These are phyloP conservation scores for Plasmodium relictum DNA, from an alignment of 169 alveolate species.

Conservation along the genomic window DNA sequence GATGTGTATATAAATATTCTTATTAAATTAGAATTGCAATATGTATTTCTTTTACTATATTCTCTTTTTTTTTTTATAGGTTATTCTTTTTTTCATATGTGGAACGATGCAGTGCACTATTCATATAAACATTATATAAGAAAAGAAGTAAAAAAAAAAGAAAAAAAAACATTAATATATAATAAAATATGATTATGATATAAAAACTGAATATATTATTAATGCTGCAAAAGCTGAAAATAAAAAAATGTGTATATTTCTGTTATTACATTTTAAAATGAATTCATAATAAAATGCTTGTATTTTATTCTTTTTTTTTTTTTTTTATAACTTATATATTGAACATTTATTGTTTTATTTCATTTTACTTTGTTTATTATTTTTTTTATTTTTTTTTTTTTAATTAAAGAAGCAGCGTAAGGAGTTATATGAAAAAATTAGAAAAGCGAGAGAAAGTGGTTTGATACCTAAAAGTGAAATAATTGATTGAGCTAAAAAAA, in stretches of 20 bases:
- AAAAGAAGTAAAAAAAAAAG: conserved; percentile 57
- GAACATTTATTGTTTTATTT: neutral
- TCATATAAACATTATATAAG: conserved; percentile 74
- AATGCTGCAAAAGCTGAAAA: neutral
- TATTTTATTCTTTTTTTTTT: neutral
- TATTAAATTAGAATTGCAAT: too few relatives aligned
- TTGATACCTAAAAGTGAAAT: conserved; percentile 62
- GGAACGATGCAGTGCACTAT: conserved; percentile 79
- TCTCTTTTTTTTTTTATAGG: conserved; percentile 28
- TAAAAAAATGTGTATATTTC: neutral
- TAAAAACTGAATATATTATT: neutral
- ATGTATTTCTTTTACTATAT: neutral
- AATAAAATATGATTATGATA: neutral
- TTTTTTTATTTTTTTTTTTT: conserved; percentile 20
- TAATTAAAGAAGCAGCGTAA: conserved; percentile 64
- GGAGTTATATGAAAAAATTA: conserved; percentile 63
- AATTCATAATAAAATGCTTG: neutral
- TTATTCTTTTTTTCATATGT: conserved; percentile 67
- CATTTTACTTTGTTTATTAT: conserved; percentile 8
- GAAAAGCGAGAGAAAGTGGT: conserved; percentile 67
- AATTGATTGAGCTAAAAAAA: neutral
- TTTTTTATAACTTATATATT: neutral
- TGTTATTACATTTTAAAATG: neutral
- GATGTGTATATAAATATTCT: neutral
- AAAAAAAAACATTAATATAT: neutral